Base-by-base conservation (phyloP, 148 eudicot genomes). In the Rhododendron williamsianum region DNA sequence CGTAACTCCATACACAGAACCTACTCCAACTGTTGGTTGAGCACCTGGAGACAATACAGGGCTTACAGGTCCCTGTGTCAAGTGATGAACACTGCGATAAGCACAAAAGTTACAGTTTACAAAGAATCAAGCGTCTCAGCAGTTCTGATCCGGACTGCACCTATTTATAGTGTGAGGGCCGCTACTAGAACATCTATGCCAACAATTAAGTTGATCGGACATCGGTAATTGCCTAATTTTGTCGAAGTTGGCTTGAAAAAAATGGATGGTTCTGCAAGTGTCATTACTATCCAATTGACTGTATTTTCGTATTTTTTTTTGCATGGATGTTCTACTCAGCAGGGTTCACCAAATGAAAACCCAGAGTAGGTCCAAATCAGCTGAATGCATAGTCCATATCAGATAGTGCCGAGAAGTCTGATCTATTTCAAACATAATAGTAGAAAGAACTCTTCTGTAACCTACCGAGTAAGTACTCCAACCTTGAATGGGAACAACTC, bases 381-480 rank as follows among this genome's bases (percentile, higher is more conserved):
- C 38, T 27, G 36, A 27, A 30, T 69, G 36, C n/a, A 30, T 4
- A 69, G 74, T 9, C 74, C 74, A 69, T 27, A 69, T 69, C 74
- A 69, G 33, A 67, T 10, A 25, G 36, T 69, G 36, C 74, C 3
- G 38, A 69, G 74, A 69, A 69, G 38, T 30, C 36, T 69, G 74
- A 69, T 30, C 36, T 13, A 25, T 18, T 12, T 54, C 52, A 21
- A 30, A 13, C 8, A n/a, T 33, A 21, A 41, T 27, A 78, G 48
- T 63, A 35, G 23, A 45, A 85, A 56, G 19, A 54, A 54, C 60
- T 54, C 60, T 27, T 78, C 21, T 30, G 48, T 45, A 16, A 87
- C 93, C 78, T 92, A 96, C 99, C 88, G 97, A 91, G 87, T 95
- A 95, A 30, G 96, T 91, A 86, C 85, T 90, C 99, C 99, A 96